These are phyloP conservation scores for Aureobasidium sp. DNA, from an alignment of 2,329 filamentous ascomycete species.

Conservation along the genomic window DNA sequence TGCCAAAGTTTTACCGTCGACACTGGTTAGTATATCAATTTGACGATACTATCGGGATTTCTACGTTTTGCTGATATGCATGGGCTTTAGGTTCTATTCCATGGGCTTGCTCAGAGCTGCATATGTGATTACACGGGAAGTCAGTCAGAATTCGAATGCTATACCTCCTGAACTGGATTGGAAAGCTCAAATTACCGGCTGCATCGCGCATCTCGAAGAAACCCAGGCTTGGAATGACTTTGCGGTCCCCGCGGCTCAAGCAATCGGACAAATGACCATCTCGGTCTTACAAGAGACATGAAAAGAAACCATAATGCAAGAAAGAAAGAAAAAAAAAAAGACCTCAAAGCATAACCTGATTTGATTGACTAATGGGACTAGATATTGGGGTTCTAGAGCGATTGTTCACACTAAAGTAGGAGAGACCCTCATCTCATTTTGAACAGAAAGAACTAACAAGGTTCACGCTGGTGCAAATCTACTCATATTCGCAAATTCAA, in stretches of 20 bases:
- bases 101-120: not conserved
- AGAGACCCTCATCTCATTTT: too few species aligned
- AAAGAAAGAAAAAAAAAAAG: not conserved
- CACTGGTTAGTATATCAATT: not conserved
- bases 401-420: not conserved
- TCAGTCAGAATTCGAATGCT: not conserved
- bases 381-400: not conserved
- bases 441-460: not conserved
- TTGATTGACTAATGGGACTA: not conserved
- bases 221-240: not conserved
- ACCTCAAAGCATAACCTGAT: not conserved
- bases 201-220: not conserved
- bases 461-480: not conserved
- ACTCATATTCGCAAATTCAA: not conserved
- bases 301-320: too few species aligned
- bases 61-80: not conserved
- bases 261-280: not conserved
- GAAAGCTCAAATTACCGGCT: not conserved
- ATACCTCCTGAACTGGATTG: not conserved
- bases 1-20: not conserved
- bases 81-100: not conserved
- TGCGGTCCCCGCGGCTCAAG: not conserved
- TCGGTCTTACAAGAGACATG: not conserved
- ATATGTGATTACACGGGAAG: not conserved
- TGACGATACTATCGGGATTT: not conserved